Base-by-base conservation (phyloP, 257 asterid species). In the Ophiorrhiza pumila region DNA sequence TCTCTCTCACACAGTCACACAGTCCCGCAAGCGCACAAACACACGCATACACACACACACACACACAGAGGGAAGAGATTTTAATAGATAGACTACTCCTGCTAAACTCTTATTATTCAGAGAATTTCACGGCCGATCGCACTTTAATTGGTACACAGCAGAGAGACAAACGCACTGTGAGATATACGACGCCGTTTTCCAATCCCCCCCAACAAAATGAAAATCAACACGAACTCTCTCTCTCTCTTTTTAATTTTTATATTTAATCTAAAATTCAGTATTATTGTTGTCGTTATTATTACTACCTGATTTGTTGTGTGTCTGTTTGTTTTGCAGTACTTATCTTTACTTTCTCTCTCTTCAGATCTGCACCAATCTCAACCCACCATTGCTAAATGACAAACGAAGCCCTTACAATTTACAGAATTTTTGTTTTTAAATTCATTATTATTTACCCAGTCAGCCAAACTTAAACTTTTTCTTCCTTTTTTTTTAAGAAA, bases 101-200 rank as follows among this genome's bases (percentile, higher is more conserved):
- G 5, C 17, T 47, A 68, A 32, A 47, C 63, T 31, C 52, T 59
- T 20, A 56, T 23, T 71, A 34, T 10, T 29, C 42, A 22, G 65
- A 60, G 73, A 76, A 43, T 47, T 69, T 60, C 63, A 76, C 69
- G 61, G 75, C 79, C 74, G 71, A 76, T 34, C 71, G 42, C 47
- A 61, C 37, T 45, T 60, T 12, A 25, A 39, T 41, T 45, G 18
- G 41, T 29, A 47, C 56, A 17, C n/a, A 74, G 23, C 20, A 35
- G 35, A 53, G 37, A 23, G 43, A 64, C 34, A 65, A 32, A 22
- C 5, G 50, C 13, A 14, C 27, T 11, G 46, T 5, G 37, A 37
- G 50, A 11, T 23, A 71, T 43, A 76, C 43, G 74, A 62, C 76
- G 66, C 47, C 74, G 69, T 56, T 76, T 69, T 41, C 68, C 65